A percentile compares a stretch with the other conserved stretches of the same genome.
Conservation (phyloP, 2,329 filamentous ascomycete genomes). For the Colletotrichum gloeosporioides region DNA sequence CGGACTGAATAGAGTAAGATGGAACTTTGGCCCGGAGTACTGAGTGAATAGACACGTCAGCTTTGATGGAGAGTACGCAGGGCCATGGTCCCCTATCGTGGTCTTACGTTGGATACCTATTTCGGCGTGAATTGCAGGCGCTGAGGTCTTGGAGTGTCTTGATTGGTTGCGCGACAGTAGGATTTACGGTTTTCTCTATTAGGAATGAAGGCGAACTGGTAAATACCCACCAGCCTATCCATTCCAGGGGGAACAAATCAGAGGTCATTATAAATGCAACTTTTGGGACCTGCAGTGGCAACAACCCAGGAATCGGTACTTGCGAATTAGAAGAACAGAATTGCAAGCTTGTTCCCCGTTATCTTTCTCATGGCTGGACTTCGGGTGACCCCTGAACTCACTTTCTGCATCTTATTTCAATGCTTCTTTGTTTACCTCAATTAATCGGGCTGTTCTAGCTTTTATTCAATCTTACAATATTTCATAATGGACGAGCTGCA, state of each 20-base stretch:
- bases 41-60: background rate
- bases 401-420: background rate
- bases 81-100: background rate
- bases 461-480: background rate
- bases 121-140: background rate
- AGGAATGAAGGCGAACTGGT: background rate
- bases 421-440: background rate
- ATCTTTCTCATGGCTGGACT: background rate
- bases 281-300: background rate
- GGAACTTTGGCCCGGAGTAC: background rate
- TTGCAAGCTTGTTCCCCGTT: background rate
- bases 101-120: background rate
- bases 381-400: background rate
- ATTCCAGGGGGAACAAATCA: background rate
- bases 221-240: background rate
- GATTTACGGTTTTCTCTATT: background rate
- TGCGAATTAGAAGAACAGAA: background rate
- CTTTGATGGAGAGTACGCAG: background rate
- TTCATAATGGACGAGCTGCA: background rate
- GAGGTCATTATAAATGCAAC: background rate
- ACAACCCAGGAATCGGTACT: background rate
- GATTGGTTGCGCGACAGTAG: background rate
- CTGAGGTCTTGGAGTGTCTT: background rate
- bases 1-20: background rate
- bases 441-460: fast-evolving